phyloP scores from a whole-genome alignment of 2,329 filamentous ascomycete species.

The Trichothecium roseum region DNA sequence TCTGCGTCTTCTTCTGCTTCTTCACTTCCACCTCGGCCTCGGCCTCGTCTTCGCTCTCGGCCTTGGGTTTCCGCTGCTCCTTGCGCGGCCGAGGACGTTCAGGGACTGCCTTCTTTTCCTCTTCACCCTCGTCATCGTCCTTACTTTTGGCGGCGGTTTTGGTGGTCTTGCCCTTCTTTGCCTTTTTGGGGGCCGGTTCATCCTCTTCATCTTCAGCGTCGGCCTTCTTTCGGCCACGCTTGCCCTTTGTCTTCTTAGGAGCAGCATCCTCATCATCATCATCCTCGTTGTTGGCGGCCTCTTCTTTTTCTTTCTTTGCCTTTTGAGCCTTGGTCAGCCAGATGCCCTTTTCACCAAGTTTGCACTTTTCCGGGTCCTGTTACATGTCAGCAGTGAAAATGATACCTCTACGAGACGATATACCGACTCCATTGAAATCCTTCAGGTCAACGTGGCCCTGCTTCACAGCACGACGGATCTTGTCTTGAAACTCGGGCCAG shows the following conservation, averaged over 20 bases:
- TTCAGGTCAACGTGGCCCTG: conserved; percentile 75
- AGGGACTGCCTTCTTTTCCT: not conserved
- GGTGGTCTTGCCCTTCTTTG: no score
- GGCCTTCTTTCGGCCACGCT: conserved; percentile 23
- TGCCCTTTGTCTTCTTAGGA: conserved; percentile 18
- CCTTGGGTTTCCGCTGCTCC: conserved; percentile 10
- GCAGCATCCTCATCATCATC: conserved; percentile 15
- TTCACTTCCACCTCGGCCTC: not conserved
- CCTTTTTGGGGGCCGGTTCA: conserved; percentile 23
- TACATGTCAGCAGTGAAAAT: not conserved
- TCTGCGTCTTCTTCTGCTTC: not conserved
- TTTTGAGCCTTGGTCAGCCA: conserved; percentile 31
- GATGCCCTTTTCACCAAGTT: conserved; percentile 56
- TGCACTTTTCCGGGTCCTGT: conserved; percentile 67
- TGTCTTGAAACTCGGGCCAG: conserved; percentile 56
- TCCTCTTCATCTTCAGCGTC: conserved; percentile 22
- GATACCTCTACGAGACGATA: conserved; percentile 1
- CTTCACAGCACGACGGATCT: conserved; percentile 60
- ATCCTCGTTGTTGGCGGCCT: conserved; percentile 14
- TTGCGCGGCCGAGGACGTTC: conserved; percentile 1
- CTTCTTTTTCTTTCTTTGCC: conserved; percentile 22
- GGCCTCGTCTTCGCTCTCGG: conserved; percentile 5
- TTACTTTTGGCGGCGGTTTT: not conserved
- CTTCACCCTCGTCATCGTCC: conserved; percentile 3
- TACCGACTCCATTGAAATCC: conserved; percentile 79